Evolutionary conservation across 495 filamentous ascomycete species (phyloP), one percentile per base, ranked within the genome.

Genomic region (Penicillium malachiteum): DNA sequence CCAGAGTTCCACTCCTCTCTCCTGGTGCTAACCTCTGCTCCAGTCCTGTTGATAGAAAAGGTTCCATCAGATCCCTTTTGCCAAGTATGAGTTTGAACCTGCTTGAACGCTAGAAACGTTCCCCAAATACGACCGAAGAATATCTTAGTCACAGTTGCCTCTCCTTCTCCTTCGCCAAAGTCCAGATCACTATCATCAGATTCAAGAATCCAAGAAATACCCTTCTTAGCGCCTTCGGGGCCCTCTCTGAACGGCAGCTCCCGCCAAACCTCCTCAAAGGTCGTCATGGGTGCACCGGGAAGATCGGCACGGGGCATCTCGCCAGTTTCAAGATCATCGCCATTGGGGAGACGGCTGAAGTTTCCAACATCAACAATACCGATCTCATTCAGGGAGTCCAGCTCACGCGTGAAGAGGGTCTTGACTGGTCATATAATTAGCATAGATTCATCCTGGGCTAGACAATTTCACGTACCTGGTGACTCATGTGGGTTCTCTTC

Each of bases 201-300:
- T 42, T 76, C 71, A 1, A 76, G 46, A 43, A 74, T 58, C 70
- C 71, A 76, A 0, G 71, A 76, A 10, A 73, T 39, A 3, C 67
- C 67, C 26, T 51, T 55, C 0, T 50, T 14, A 1, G 44, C 13
- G 0, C 68, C 73, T 12, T 68, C 67, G 3, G 63, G 57, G 0
- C 63, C 66, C 9, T 51, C 47, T 12, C 54, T 52, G 18, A 72
- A 72, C 12, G 57, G 39, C 35, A 75, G 39, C 38, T 71, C 66
- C 35, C 71, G 62, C 74, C 74, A 77, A 0, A 74, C 63, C 49
- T 77, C 74, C 48, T 73, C 71, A 34, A 74, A 75, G 14, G 66
- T 62, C 0, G 60, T 58, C n/a, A 70, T 54, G 6, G 72, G 70
- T 5, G 61, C 56, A 7, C 70, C 74, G 0, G 71, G 69, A 0